Evolutionary conservation across 1,139 yeast genomes (phyloP).

Genomic region (Geotrichum candidum): DNA sequence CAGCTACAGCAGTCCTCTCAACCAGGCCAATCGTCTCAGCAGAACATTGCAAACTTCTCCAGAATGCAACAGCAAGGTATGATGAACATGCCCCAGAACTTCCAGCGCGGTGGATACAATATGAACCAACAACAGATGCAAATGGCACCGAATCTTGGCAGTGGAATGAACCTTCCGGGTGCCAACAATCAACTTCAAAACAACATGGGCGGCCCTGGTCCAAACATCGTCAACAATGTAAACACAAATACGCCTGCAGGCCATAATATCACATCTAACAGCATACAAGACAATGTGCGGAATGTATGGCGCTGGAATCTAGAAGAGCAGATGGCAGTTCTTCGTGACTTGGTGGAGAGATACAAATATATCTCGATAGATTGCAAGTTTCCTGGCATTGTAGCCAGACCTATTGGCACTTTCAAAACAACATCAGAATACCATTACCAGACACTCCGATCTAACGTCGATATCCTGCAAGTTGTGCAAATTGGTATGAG

Average conservation of each 20-base stretch:
- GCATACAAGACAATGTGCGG: constrained; percentile 15
- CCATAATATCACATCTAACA: constrained; percentile 3
- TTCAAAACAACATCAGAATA: constrained; percentile 86
- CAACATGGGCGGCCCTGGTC: constrained; percentile 12
- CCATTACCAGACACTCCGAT: constrained; percentile 90
- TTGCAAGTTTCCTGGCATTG: constrained; percentile 93
- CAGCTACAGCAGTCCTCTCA: constrained; percentile 13
- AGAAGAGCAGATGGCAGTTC: constrained; percentile 69
- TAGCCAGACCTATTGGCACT: constrained; percentile 95
- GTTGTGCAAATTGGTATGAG: constrained; percentile 87
- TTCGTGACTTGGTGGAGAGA: constrained; percentile 64
- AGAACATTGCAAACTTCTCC: constrained; percentile 12
- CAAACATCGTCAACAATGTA: constrained; percentile 11
- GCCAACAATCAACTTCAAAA: constrained; percentile 9
- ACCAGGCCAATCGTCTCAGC: constrained; percentile 10
- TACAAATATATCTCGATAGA: constrained; percentile 66
- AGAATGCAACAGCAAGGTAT: constrained; percentile 16
- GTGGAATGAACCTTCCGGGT: constrained; percentile 12
- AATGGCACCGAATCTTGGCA: constrained; percentile 14
- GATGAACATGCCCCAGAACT: constrained; percentile 15
- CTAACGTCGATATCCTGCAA: constrained; percentile 81
- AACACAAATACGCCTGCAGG: constrained; percentile 7
- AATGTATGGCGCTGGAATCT: constrained; percentile 84
- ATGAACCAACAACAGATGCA: constrained; percentile 16
- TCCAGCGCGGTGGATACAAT: constrained; percentile 14